These are phyloP conservation scores for Periconia digitata DNA, from an alignment of 2,329 filamentous ascomycete genomes.

Conservation along the genomic window DNA sequence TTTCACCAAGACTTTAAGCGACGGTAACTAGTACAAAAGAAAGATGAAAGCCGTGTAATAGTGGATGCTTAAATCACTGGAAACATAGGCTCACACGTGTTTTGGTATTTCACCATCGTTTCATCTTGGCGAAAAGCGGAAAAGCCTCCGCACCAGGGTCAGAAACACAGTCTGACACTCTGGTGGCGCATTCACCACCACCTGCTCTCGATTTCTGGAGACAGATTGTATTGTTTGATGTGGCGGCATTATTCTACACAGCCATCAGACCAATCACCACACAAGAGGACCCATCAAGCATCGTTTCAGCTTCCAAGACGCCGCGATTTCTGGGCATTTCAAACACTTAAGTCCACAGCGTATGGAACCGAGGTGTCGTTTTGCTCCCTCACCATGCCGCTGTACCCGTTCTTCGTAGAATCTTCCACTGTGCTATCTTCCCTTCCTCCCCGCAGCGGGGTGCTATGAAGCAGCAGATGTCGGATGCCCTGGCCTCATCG, in stretches of 20 bases:
- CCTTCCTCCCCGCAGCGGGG: not conserved
- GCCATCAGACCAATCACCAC: conserved; percentile 9
- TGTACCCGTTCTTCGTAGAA: not conserved
- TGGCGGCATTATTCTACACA: conserved; percentile 14
- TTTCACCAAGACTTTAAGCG: not conserved
- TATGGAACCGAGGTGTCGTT: not conserved
- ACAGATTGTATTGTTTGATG: conserved; percentile 5
- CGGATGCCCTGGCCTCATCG: not conserved
- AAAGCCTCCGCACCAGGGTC: conserved; percentile 10
- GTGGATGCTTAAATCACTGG: not conserved
- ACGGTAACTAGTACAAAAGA: not conserved
- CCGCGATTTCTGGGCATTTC: conserved; percentile 7
- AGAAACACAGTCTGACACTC: conserved; percentile 25
- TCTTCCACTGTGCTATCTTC: not conserved
- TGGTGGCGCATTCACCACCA: conserved; percentile 18
- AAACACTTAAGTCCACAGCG: conserved; percentile 1
- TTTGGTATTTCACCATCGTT: conserved; percentile 36
- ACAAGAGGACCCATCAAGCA: conserved; percentile 4
- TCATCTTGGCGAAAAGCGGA: conserved; percentile 38
- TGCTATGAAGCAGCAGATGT: not conserved
- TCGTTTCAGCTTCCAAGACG: conserved; percentile 14
- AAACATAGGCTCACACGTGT: conserved; percentile 28
- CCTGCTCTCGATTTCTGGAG: conserved; percentile 11
- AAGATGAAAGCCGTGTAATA: not conserved
- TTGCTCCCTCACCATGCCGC: not conserved